Evolutionary conservation across 371 early-diverging fungal species (phyloP).

Genomic region (Mortierella sp.): DNA sequence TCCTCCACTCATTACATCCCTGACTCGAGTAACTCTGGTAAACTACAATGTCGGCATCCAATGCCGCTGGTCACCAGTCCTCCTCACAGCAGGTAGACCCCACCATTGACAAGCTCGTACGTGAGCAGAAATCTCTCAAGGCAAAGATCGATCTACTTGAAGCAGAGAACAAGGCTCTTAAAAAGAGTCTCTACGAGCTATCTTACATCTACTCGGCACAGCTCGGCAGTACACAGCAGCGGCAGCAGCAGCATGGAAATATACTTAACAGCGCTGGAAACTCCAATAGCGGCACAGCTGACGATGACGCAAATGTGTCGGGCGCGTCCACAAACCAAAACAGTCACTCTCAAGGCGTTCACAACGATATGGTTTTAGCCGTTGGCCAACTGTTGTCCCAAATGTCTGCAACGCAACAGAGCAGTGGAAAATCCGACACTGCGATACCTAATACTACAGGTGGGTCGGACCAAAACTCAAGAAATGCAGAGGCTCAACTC

Average conservation of each 20-base stretch:
- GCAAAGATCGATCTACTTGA: slow-evolving; percentile 84
- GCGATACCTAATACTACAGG: slow-evolving; percentile 10
- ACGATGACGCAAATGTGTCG: background rate
- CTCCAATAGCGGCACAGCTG: slow-evolving; percentile 2
- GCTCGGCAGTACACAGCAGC: slow-evolving; percentile 19
- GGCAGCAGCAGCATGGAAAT: slow-evolving; percentile 1
- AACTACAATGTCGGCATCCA: slow-evolving; percentile 43
- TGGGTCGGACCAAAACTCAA: slow-evolving; percentile 16
- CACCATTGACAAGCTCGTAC: slow-evolving; percentile 69
- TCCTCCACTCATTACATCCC: background rate
- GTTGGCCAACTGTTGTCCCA: slow-evolving; percentile 41
- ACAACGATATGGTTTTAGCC: slow-evolving; percentile 34
- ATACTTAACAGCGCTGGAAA: background rate
- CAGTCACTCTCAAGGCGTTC: background rate
- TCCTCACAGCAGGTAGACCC: slow-evolving; percentile 57
- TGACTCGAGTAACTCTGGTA: background rate
- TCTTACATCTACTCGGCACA: slow-evolving; percentile 78
- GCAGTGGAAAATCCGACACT: slow-evolving; percentile 16
- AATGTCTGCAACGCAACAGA: slow-evolving; percentile 37
- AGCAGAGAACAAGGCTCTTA: slow-evolving; percentile 86
- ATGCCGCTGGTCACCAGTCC: slow-evolving; percentile 37
- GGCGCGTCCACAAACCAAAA: background rate
- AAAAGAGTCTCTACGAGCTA: slow-evolving; percentile 88
- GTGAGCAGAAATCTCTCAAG: slow-evolving; percentile 82
- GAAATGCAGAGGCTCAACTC: slow-evolving; percentile 31